Evolutionary conservation across 2,329 filamentous ascomycete species (phyloP).

Genomic region (Periconia digitata): DNA sequence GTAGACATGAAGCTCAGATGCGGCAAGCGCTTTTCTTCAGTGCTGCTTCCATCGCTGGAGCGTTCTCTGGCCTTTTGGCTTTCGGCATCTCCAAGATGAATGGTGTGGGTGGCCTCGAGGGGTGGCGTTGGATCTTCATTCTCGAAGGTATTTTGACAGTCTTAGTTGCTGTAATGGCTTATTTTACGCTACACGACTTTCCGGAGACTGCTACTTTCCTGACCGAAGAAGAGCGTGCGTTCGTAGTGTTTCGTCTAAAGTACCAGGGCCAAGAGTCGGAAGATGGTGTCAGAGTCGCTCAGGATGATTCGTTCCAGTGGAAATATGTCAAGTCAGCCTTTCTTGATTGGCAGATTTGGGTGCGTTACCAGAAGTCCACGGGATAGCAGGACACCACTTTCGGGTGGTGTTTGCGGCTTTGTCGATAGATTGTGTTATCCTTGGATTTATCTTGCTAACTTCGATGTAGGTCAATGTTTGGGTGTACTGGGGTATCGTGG

Average conservation of each 20-base stretch:
- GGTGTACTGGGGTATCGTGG: slow-evolving; percentile 62
- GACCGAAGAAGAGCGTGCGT: slow-evolving; percentile 53
- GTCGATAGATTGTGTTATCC: no score
- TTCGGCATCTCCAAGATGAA: slow-evolving; percentile 64
- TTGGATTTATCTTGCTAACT: no score
- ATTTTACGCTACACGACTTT: slow-evolving; percentile 64
- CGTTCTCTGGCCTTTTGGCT: slow-evolving; percentile 62
- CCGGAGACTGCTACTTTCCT: slow-evolving; percentile 62
- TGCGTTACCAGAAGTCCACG: no score
- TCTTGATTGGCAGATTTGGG: slow-evolving; percentile 52
- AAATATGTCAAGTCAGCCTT: slow-evolving; percentile 48
- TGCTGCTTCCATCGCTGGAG: slow-evolving; percentile 59
- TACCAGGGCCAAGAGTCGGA: slow-evolving; percentile 50
- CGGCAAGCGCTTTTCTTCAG: slow-evolving; percentile 62
- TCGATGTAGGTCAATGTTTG: no score
- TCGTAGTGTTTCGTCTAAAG: slow-evolving; percentile 64
- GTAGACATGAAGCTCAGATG: slow-evolving; percentile 60
- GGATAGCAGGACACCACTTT: no score
- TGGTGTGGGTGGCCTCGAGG: slow-evolving; percentile 46
- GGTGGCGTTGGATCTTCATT: slow-evolving; percentile 36
- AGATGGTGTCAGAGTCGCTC: slow-evolving; percentile 63
- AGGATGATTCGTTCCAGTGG: slow-evolving; percentile 71
- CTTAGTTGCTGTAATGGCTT: slow-evolving; percentile 36
- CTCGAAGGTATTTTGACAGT: slow-evolving; percentile 40
- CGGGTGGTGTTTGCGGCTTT: no score